Evolutionary conservation across 805 yeast species (phyloP), one percentile per base, ranked within the genome.

Genomic region (Nakazawaea peltata): DNA sequence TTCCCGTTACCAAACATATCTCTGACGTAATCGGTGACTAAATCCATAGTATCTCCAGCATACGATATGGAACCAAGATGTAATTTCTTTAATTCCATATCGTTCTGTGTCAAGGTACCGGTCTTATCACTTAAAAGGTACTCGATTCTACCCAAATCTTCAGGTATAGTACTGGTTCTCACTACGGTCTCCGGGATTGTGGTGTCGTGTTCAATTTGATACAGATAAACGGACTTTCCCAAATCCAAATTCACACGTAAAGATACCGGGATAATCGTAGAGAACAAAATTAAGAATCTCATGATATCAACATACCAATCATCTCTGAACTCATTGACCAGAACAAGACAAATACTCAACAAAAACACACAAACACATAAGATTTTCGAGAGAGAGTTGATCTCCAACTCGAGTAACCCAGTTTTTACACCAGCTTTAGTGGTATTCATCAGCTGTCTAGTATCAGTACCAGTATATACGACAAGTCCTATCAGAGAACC

Each of bases 131-230:
- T 80, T 30, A 92, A 66, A 37, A 92, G 59, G 54, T 92, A 92
- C 57, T 92, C 97, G 29, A 92, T 83, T 46, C 99, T 70, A 19
- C 99, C 99, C 44, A 92, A 65, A 59, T 92, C 99, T 57, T 92
- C 99, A 2, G 98, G 98, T 30, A 92, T 92, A 0, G 98, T 94
- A 38, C 96, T 85, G 1, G 98, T 92, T 52, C 99, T 75, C 4
- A 94, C 99, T 34, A 94, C 76, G 0, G 97, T 88, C 6, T 78
- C 85, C 2, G 85, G 79, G 14, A 92, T 92, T 4, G 77, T 67
- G 12, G 53, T 44, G 54, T 92, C 99, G 42, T 84, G 87, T 54
- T 92, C 94, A 43, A 94, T 92, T 54, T 92, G 96, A 41, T 84
- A 77, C 1, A 97, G 96, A 52, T 92, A 92, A 2, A 92, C 97